phyloP scores from a whole-genome alignment of 2,329 filamentous ascomycete genomes.

The Chaetomium sp. region DNA sequence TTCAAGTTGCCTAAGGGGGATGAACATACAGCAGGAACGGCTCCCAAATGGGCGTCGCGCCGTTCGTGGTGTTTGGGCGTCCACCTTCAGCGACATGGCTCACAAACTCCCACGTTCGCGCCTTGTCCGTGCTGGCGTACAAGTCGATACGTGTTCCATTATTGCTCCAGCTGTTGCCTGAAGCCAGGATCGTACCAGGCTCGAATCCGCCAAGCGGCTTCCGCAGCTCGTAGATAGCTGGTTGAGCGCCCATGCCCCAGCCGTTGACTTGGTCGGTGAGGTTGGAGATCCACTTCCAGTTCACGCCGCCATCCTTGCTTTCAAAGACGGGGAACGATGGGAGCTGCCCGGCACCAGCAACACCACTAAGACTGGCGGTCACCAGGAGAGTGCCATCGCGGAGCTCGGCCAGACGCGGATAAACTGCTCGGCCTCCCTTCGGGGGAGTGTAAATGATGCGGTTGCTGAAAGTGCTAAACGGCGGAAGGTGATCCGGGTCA shows the following conservation, averaged over 20 bases:
- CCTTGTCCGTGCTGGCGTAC: conserved; percentile 64
- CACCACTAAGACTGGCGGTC: conserved; percentile 24
- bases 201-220: conserved; percentile 58
- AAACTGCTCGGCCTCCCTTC: conserved; percentile 20
- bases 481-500: conserved; percentile 3
- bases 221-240: conserved; percentile 65
- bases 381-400: conserved; percentile 34
- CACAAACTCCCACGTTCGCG: conserved; percentile 66
- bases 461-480: conserved; percentile 22
- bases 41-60: conserved; percentile 70
- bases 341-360: not conserved
- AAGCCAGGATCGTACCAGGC: conserved; percentile 63
- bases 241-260: conserved; percentile 69
- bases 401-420: conserved; percentile 32
- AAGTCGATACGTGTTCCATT: conserved; percentile 67
- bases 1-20: not conserved
- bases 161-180: conserved; percentile 64
- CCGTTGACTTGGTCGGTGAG: conserved; percentile 65
- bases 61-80: conserved; percentile 62
- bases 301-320: conserved; percentile 55
- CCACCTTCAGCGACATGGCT: conserved; percentile 65
- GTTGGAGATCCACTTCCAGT: conserved; percentile 63
- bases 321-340: conserved; percentile 54
- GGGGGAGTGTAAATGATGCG: conserved; percentile 31
- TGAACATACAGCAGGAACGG: conserved; percentile 57